Evolutionary conservation across 345 rosid genomes (phyloP).

Genomic region (Lumnitzera littorea): DNA sequence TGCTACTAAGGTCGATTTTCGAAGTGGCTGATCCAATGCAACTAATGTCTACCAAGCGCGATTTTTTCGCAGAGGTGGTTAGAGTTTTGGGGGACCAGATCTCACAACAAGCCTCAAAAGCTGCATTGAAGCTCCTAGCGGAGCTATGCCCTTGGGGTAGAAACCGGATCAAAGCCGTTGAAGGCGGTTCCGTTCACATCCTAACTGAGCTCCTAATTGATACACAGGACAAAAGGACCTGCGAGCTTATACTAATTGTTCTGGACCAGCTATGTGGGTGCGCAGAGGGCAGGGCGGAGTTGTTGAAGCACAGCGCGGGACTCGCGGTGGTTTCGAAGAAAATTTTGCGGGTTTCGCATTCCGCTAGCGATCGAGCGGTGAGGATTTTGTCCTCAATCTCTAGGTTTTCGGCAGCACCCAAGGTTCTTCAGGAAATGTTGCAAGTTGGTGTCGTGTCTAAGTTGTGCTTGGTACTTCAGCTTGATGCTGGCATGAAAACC

Average conservation of each 20-base stretch:
- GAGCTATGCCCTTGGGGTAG: constrained; percentile 60
- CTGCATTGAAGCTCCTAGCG: constrained; percentile 33
- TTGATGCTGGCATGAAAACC: constrained; percentile 29
- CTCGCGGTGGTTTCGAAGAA: constrained; percentile 57
- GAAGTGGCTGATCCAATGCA: constrained; percentile 40
- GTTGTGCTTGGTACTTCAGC: constrained; percentile 45
- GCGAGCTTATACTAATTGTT: constrained; percentile 33
- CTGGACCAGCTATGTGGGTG: constrained; percentile 44
- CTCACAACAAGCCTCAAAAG: constrained; percentile 45
- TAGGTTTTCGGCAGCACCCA: constrained; percentile 32
- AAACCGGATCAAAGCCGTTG: constrained; percentile 52
- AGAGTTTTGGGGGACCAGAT: constrained; percentile 32
- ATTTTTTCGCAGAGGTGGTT: constrained; percentile 32
- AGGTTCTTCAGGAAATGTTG: constrained; percentile 55
- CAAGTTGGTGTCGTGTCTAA: constrained; percentile 51
- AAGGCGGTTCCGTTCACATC: constrained; percentile 25
- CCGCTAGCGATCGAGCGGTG: constrained; percentile 41
- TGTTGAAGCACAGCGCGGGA: constrained; percentile 50
- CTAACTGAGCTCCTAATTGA: constrained; percentile 42
- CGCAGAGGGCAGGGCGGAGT: constrained; percentile 55
- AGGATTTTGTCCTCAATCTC: constrained; percentile 37
- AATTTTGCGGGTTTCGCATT: constrained; percentile 46
- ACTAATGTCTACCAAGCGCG: constrained; percentile 13
- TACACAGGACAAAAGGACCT: constrained; percentile 19
- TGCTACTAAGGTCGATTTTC: constrained; percentile 19